Evolutionary conservation across 2,329 filamentous ascomycete species (phyloP).

Genomic region (Rachicladosporium sp.): DNA sequence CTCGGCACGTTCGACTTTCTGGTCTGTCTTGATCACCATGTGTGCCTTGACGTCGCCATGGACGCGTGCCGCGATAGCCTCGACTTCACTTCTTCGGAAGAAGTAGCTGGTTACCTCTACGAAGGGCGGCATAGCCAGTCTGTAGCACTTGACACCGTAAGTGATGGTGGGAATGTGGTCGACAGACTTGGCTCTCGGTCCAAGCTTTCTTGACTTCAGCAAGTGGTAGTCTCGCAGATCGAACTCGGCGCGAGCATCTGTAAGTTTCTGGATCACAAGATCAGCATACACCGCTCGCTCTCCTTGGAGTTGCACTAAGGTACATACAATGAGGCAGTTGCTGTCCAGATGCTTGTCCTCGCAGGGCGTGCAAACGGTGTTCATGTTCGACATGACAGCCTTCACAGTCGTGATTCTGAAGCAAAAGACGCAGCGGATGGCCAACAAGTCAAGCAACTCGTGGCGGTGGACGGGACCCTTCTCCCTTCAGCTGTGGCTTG

Average conservation of each 20-base stretch:
- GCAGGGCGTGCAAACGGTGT: no score
- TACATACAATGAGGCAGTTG: no score
- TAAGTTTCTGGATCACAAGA: slow-evolving; percentile 3
- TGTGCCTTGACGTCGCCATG: slow-evolving; percentile 7
- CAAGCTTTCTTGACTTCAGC: slow-evolving; percentile 6
- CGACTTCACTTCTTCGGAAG: slow-evolving; percentile 5
- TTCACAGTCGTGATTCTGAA: no score
- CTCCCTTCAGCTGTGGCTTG: neutral
- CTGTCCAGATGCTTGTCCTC: no score
- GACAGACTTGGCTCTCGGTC: slow-evolving; percentile 6
- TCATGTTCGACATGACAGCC: no score
- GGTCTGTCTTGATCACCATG: slow-evolving; percentile 2
- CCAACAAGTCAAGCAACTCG: neutral
- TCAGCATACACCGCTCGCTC: no score
- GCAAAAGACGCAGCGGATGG: slow-evolving; percentile 2
- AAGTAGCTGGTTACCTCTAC: slow-evolving; percentile 1
- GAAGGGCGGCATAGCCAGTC: slow-evolving; percentile 2
- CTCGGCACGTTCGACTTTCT: neutral
- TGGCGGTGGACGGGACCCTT: slow-evolving; percentile 1
- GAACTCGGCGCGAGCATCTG: slow-evolving; percentile 4
- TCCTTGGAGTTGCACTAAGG: no score
- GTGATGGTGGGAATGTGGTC: slow-evolving; percentile 6
- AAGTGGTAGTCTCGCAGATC: slow-evolving; percentile 10
- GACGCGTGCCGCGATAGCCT: slow-evolving; percentile 5
- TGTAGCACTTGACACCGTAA: slow-evolving; percentile 5